These are phyloP conservation scores for Scleroderma citrinum DNA, from an alignment of 768 basidiomycete species.

Conservation along the genomic window DNA sequence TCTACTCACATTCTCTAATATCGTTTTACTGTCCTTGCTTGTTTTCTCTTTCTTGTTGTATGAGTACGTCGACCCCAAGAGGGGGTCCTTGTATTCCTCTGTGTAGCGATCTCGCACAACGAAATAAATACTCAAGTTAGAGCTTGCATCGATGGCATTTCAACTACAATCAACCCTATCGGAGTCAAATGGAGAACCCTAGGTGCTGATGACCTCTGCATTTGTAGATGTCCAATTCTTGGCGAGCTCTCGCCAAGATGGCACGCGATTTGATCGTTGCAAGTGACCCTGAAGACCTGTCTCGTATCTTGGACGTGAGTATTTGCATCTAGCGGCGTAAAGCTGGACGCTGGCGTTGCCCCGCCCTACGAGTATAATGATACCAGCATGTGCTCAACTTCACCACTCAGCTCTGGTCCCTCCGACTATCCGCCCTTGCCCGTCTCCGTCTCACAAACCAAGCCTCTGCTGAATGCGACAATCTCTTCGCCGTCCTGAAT, in stretches of 20 bases:
- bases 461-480: slow-evolving; percentile 77
- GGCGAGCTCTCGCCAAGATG: slow-evolving; percentile 81
- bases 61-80: slow-evolving; percentile 8
- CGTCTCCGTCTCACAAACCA: slow-evolving; percentile 83
- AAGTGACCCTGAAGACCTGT: slow-evolving; percentile 62
- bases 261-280: slow-evolving; percentile 72
- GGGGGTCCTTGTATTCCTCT: slow-evolving; percentile 16
- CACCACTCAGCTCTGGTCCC: slow-evolving; percentile 65
- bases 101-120: slow-evolving; percentile 8
- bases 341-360: too few relatives aligned
- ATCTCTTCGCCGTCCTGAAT: slow-evolving; percentile 68
- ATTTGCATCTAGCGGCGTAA: not conserved
- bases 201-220: slow-evolving; percentile 8
- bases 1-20: slow-evolving; percentile 15
- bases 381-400: not conserved
- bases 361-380: too few relatives aligned
- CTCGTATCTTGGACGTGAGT: slow-evolving; percentile 62
- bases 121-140: slow-evolving; percentile 15
- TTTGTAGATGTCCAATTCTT: slow-evolving; percentile 78
- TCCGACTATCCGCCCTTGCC: slow-evolving; percentile 72
- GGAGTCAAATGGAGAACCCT: not conserved
- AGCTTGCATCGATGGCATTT: not conserved
- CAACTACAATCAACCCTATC: not conserved
- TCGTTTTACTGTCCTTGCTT: slow-evolving; percentile 1
- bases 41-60: slow-evolving; percentile 16